Conservation (phyloP, 768 basidiomycete genomes). For the Leccinum sublutescens region DNA sequence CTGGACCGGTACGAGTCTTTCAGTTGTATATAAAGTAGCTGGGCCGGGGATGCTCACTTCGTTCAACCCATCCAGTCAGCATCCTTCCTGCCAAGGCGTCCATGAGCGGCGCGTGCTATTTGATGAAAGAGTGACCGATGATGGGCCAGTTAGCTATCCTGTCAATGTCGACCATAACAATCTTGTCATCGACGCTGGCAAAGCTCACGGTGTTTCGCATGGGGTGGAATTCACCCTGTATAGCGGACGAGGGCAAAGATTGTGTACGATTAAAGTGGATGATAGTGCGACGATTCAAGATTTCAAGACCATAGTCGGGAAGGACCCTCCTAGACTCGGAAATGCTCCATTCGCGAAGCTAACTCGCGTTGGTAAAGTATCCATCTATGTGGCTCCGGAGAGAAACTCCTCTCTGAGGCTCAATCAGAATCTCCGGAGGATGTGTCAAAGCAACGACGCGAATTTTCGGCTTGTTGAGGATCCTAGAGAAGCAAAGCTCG, state of each 20-base stretch:
- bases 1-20: conserved; percentile 4
- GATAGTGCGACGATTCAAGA: neutral
- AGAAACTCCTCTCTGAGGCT: neutral
- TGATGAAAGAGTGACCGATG: conserved; percentile 13
- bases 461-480: neutral
- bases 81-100: conserved; percentile 28
- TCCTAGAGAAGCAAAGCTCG: conserved; percentile 1
- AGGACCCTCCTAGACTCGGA: neutral
- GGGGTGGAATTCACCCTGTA: conserved; percentile 24
- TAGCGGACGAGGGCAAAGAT: neutral
- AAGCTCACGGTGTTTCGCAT: conserved; percentile 23
- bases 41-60: neutral
- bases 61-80: conserved; percentile 18
- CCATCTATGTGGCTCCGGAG: neutral
- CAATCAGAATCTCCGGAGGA: too few relatives aligned
- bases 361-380: neutral
- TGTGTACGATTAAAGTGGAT: neutral
- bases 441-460: neutral
- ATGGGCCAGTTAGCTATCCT: conserved; percentile 1
- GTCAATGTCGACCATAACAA: neutral
- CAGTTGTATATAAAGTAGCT: too few relatives aligned
- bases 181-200: conserved; percentile 24
- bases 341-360: conserved; percentile 1
- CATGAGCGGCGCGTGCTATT: conserved; percentile 25
- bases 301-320: conserved; percentile 10